Base-by-base conservation (phyloP, 2,329 filamentous ascomycete genomes). In the Trichoderma polysporum region DNA sequence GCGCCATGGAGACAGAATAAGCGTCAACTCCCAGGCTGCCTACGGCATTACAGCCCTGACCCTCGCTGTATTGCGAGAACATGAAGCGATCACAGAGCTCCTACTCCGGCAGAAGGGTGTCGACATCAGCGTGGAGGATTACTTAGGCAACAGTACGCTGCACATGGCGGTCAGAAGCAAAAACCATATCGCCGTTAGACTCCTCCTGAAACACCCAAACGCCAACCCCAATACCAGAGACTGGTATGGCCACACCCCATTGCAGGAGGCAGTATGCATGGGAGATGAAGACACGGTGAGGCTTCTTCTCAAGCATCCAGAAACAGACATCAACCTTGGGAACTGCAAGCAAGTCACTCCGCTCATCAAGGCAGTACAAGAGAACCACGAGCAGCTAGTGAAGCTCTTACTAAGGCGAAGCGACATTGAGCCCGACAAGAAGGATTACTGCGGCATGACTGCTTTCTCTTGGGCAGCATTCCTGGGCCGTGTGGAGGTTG, bases 401-500 rank as follows among this genome's bases (percentile, higher is more conserved):
- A 12, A 8, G 19, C 37, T 41, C 9, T 10, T 67, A 1, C 65
- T 67, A 2, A 17, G 33, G 27, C 39, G 33, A 15, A 12, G 13
- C 29, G 27, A 31, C 5, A 57, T 66, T 19, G 19, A 35, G 19
- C 45, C 65, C 15, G 65, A 67, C 13, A n/a, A 19, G 15, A 63
- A 67, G 31, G 65, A 67, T 13, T 12, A 19, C n/a, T 31, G 35
- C n/a, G 65, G 58, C 13, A 58, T 53, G 47, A 67, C 49, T 19
- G 57, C 65, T 47, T 47, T 67, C 29, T 33, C 65, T 7, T 67
- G 65, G 65, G 57, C 65, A 9, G 58, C 58, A n/a, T 45, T 47
- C n/a, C 19, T 63, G n/a, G 65, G 64, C 22, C 35, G 49, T n/a
- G 13, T 8, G 4, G 35, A n/a, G 8, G n/a, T 63, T 8, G 58